Evolutionary conservation across 1,284 basidiomycete species (phyloP).

Genomic region (Moesziomyces sp.): DNA sequence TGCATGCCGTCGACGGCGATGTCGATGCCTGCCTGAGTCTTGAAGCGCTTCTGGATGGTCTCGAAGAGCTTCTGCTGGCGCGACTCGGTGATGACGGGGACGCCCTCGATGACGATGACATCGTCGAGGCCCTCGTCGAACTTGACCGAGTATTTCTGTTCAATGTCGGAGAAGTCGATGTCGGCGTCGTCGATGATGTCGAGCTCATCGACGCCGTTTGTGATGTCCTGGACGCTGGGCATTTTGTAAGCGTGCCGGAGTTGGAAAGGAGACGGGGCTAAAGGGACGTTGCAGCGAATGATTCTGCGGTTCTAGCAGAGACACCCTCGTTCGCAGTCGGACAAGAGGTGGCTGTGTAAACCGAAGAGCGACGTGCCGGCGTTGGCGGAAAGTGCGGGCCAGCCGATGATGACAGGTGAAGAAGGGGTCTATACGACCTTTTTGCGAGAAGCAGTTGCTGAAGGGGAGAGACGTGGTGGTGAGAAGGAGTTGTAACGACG

Average conservation of each 20-base stretch:
- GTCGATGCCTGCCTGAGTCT: slow-evolving; percentile 67
- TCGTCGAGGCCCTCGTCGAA: slow-evolving; percentile 69
- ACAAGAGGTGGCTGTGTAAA: slow-evolving; percentile 6
- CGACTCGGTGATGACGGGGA: slow-evolving; percentile 68
- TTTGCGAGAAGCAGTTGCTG: slow-evolving; percentile 9
- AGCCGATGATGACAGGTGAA: slow-evolving; percentile 9
- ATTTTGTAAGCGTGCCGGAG: slow-evolving; percentile 16
- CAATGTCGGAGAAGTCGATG: slow-evolving; percentile 94
- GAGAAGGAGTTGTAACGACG: background rate
- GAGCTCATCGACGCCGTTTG: slow-evolving; percentile 54
- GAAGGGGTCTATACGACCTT: slow-evolving; percentile 41
- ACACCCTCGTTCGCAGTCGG: slow-evolving; percentile 14
- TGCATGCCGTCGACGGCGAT: slow-evolving; percentile 66
- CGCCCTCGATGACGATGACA: slow-evolving; percentile 69
- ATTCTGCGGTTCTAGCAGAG: slow-evolving; percentile 1
- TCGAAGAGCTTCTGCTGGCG: slow-evolving; percentile 68
- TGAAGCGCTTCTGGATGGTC: slow-evolving; percentile 68
- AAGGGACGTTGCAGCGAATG: background rate
- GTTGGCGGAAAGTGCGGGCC: slow-evolving; percentile 18
- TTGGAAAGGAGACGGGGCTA: background rate
- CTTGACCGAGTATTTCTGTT: slow-evolving; percentile 77
- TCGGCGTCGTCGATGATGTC: slow-evolving; percentile 71
- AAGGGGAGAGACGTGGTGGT: slow-evolving; percentile 1
- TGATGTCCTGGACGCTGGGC: slow-evolving; percentile 49
- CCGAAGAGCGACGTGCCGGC: slow-evolving; percentile 8